Conservation (phyloP, 306 rosid genomes). For the Prunus mume region DNA sequence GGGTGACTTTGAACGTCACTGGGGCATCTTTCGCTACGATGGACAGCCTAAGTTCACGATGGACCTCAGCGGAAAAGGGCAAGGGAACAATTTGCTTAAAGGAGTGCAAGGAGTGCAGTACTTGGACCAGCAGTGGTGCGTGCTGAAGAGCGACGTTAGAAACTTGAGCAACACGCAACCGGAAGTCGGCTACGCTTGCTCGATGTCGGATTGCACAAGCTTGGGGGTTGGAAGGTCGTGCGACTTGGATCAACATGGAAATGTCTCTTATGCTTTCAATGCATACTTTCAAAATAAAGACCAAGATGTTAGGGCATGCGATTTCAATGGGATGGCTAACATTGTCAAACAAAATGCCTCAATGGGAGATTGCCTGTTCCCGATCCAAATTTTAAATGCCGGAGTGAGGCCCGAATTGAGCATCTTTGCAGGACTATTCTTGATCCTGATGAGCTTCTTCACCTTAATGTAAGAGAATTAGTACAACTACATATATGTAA, state of each 20-base stretch:
- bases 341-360: constrained; percentile 45
- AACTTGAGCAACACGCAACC: neutral
- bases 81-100: neutral
- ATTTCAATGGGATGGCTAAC: constrained; percentile 41
- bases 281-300: constrained; percentile 52
- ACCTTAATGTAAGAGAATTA: neutral
- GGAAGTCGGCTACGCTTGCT: neutral
- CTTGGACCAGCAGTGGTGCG: constrained; percentile 19
- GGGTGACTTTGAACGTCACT: constrained; percentile 75
- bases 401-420: constrained; percentile 30
- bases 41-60: constrained; percentile 61
- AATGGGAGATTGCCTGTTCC: constrained; percentile 44
- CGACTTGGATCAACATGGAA: constrained; percentile 21
- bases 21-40: constrained; percentile 70
- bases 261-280: constrained; percentile 63
- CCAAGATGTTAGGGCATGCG: constrained; percentile 66
- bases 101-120: neutral
- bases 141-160: neutral
- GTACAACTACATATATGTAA: too few relatives aligned
- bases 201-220: neutral
- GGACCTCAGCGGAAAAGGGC: constrained; percentile 54
- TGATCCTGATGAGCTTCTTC: constrained; percentile 26
- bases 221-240: constrained; percentile 47
- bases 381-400: constrained; percentile 35
- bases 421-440: constrained; percentile 21